Conservation (phyloP, 805 yeast species). For the Lipomyces oligophaga region DNA sequence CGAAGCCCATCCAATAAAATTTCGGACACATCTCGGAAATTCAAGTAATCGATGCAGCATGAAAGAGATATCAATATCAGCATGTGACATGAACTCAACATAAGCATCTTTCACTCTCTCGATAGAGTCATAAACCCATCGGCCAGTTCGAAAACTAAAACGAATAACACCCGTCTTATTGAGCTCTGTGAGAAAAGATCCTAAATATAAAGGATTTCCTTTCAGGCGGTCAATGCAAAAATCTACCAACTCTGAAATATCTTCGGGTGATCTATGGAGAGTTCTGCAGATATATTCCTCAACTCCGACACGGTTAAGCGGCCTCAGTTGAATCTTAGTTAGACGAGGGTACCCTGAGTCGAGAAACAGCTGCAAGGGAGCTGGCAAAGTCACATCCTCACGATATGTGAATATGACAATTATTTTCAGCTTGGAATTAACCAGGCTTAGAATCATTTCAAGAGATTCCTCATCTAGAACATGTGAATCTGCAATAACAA, state of each 20-base stretch:
- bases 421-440: constrained; percentile 19
- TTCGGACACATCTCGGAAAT: constrained; percentile 19
- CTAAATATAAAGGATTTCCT: constrained; percentile 24
- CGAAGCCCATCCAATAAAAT: constrained; percentile 26
- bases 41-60: constrained; percentile 22
- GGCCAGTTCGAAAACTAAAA: constrained; percentile 11
- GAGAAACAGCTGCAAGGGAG: constrained; percentile 6
- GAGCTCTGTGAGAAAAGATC: constrained; percentile 16
- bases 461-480: constrained; percentile 27
- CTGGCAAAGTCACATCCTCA: constrained; percentile 11
- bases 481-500: constrained; percentile 24
- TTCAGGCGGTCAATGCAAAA: constrained; percentile 6
- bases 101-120: constrained; percentile 5
- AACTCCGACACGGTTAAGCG: constrained; percentile 17
- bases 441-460: constrained; percentile 18
- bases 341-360: constrained; percentile 18
- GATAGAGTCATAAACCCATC: constrained; percentile 18
- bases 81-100: constrained; percentile 3
- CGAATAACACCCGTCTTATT: constrained; percentile 10
- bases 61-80: constrained; percentile 21
- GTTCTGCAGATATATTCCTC: constrained; percentile 11
- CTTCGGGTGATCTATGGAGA: constrained; percentile 13
- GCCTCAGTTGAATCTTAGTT: constrained; percentile 16
- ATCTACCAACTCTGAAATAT: constrained; percentile 11
- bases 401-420: constrained; percentile 18